Evolutionary conservation across 139 green algal genomes (phyloP), one percentile per base, ranked within the genome.

Genomic region (Diplosphaera chodatii): DNA sequence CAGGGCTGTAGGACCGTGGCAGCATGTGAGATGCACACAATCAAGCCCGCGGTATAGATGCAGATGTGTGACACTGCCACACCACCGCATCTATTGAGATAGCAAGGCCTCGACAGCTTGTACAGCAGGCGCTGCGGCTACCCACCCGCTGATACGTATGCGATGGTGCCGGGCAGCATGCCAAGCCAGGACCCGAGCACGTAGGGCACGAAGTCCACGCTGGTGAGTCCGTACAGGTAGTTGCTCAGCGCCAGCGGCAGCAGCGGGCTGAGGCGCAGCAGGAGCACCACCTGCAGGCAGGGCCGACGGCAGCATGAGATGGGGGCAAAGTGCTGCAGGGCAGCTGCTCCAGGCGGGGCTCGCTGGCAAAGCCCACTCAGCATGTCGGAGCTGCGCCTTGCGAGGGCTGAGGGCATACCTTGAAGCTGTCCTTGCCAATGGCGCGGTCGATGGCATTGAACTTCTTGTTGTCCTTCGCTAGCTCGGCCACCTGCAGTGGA

Each of bases 141-240:
- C 40, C 28, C 48, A 56, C 87, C 87, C 4, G 87, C 84, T 25
- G 73, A 78, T 2, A 97, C 91, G 66, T 95, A 97, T 0, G 89
- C 89, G 32, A 94, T 88, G 0, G 94, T 98, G 31, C 91, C 94
- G 10, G 94, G 94, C 30, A 99, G 85, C 93, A 98, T 98, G 32
- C 94, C 94, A 1, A 97, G 64, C 75, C 85, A 96, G 63, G 72
- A 85, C 48, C 83, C 94, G 3, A 86, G 30, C 56, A 97, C 85
- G 74, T 97, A 99, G 13, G 83, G 77, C 41, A 40, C 29, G 22
- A 93, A 74, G 40, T 94, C 85, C 30, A 98, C 91, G n/a, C 70
- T 84, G 31, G 94, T 97, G 1, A 97, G 82, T 20, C 90, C 90
- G 71, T 97, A 98, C 32, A 96, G 75, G 75, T 96, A 96, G 81